Percentiles rank a stretch among this genome's conserved stretches.
phyloP scores from a whole-genome alignment of 164 flowering plant genomes.

The Nymphaea thermarum region DNA sequence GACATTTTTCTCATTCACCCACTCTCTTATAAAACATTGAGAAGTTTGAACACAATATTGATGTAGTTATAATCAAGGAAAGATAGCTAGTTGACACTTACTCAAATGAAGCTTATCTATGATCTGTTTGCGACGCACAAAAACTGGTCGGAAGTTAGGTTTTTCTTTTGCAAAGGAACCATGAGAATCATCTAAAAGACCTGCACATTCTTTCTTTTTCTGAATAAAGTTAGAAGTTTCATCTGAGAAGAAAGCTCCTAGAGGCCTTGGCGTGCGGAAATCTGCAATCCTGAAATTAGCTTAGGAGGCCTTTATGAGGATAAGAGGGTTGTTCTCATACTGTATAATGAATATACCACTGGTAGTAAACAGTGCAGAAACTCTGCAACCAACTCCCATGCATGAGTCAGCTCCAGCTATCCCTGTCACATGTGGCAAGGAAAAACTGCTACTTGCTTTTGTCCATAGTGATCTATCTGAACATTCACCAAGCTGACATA shows the following conservation, averaged over 20 bases:
- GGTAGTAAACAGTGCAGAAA: background rate
- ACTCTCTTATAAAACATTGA: too few species aligned
- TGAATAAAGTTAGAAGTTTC: background rate
- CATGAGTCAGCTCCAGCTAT: too few species aligned
- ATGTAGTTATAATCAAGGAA: too few species aligned
- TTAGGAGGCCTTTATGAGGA: background rate
- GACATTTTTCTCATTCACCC: too few species aligned
- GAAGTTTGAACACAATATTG: too few species aligned
- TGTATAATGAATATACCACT: background rate
- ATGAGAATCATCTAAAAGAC: background rate
- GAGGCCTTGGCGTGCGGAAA: slow-evolving; percentile 8
- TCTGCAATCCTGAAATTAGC: slow-evolving; percentile 3
- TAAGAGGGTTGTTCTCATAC: too few species aligned
- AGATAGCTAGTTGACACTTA: background rate
- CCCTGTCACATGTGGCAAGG: background rate
- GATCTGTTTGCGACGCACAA: slow-evolving; percentile 1
- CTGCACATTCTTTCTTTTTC: background rate
- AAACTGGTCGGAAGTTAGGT: slow-evolving; percentile 3
- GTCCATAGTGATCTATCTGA: slow-evolving; percentile 6
- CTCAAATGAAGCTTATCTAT: background rate
- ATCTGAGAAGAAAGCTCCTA: background rate
- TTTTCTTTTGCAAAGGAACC: background rate
- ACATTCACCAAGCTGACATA: slow-evolving; percentile 4
- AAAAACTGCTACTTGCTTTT: slow-evolving; percentile 1
- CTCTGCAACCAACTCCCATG: background rate